A percentile compares a stretch with the other conserved stretches of the same genome.
These are phyloP conservation scores for Melastoma malabathricum DNA, from an alignment of 345 rosid species.

Conservation along the genomic window DNA sequence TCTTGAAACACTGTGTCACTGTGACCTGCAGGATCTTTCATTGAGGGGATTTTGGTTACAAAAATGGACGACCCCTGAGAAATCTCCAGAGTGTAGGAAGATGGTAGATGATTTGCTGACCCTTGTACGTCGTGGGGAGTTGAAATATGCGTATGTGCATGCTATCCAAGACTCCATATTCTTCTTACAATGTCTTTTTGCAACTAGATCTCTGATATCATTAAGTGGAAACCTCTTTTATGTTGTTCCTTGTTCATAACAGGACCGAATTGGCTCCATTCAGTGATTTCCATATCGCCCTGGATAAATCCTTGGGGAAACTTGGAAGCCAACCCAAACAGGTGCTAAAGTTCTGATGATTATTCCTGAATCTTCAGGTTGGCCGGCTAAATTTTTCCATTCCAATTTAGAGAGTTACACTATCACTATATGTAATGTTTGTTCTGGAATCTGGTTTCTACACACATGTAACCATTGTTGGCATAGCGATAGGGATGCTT, in stretches of 20 bases:
- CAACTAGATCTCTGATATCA: too few species aligned
- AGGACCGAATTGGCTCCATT: conserved; percentile 66
- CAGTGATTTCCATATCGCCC: conserved; percentile 38
- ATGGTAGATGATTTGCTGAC: conserved; percentile 69
- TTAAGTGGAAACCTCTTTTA: too few species aligned
- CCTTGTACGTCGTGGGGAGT: conserved; percentile 43
- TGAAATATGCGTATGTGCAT: conserved; percentile 62
- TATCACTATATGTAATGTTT: too few species aligned
- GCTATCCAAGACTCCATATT: neutral
- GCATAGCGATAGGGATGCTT: too few species aligned
- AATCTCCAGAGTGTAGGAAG: conserved; percentile 45
- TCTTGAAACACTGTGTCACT: neutral
- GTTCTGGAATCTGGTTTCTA: too few species aligned
- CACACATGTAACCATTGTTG: too few species aligned
- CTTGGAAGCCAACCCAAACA: conserved; percentile 81
- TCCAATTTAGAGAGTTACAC: too few species aligned
- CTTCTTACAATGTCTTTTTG: neutral
- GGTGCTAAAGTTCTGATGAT: conserved; percentile 24
- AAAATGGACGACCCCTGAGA: conserved; percentile 50
- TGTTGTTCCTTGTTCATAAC: conserved; percentile 7
- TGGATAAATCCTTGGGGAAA: conserved; percentile 67
- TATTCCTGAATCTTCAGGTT: too few species aligned
- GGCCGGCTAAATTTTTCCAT: too few species aligned
- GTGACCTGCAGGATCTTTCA: conserved; percentile 52
- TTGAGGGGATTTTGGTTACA: conserved; percentile 92